These are phyloP conservation scores for Perkinsus olseni DNA, from an alignment of 169 alveolate genomes.

Conservation along the genomic window DNA sequence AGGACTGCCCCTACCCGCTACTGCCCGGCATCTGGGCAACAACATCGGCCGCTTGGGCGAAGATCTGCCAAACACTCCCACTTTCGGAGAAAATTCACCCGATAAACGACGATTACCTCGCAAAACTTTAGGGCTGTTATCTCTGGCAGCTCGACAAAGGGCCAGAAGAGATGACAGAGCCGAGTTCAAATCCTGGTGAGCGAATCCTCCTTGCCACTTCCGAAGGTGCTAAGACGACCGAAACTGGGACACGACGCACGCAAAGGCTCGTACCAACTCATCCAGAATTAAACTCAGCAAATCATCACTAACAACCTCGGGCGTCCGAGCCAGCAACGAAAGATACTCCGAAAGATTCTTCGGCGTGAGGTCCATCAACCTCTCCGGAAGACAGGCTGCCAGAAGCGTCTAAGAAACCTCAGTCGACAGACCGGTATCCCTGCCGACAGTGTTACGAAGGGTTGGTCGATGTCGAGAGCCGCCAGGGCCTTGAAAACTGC, in stretches of 20 bases:
- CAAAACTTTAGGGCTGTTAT: not conserved
- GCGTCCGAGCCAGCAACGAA: not conserved
- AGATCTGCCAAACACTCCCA: not conserved
- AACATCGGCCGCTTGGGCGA: not conserved
- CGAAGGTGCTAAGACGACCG: not conserved
- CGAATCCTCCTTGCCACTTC: not conserved
- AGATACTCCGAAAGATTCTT: not conserved
- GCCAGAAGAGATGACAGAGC: not conserved
- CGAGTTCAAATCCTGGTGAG: not conserved
- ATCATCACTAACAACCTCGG: not conserved
- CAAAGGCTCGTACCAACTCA: not conserved
- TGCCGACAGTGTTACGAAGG: not conserved
- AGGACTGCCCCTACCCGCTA: not conserved
- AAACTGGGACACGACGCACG: too few species aligned
- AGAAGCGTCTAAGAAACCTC: not conserved
- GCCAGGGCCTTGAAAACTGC: not conserved
- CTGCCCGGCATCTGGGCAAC: not conserved
- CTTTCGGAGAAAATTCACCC: not conserved
- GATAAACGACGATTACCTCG: not conserved
- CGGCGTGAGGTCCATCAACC: not conserved
- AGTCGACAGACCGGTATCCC: not conserved
- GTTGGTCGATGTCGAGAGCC: not conserved
- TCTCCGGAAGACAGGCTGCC: not conserved
- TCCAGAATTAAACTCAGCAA: not conserved
- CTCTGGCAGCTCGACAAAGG: not conserved